phyloP scores from a whole-genome alignment of 2,329 filamentous ascomycete genomes.

The Phaeosphaeriaceae sp. region DNA sequence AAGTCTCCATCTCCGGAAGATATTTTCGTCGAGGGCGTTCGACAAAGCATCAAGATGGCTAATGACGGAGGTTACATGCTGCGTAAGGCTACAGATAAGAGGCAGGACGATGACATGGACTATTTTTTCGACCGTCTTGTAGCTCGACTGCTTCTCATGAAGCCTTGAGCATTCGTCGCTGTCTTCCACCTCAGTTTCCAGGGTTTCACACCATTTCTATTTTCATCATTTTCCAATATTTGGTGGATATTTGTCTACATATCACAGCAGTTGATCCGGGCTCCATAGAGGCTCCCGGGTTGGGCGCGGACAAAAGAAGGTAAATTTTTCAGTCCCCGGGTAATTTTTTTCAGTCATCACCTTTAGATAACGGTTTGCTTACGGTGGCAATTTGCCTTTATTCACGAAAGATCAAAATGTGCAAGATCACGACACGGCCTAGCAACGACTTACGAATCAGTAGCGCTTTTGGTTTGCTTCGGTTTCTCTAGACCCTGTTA shows the following conservation, averaged over 20 bases:
- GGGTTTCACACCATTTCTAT: no score
- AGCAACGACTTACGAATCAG: constrained; percentile 5
- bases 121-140: constrained; percentile 49
- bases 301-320: no score
- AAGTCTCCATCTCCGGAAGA: constrained; percentile 19
- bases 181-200: background rate
- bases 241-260: background rate
- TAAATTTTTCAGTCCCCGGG: background rate
- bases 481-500: constrained; percentile 2
- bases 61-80: constrained; percentile 28
- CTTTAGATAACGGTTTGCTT: no score
- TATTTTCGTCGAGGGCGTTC: constrained; percentile 38
- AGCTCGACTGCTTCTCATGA: constrained; percentile 38
- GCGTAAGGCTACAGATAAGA: constrained; percentile 24
- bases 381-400: background rate
- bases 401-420: no score
- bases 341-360: no score
- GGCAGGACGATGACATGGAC: constrained; percentile 38
- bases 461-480: background rate
- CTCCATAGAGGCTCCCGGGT: no score
- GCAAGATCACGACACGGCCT: constrained; percentile 6
- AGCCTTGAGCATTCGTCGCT: background rate
- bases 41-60: constrained; percentile 29
- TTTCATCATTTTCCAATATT: background rate
- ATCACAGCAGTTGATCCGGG: no score